Base-by-base conservation (phyloP, 2,329 filamentous ascomycete genomes). In the Fusarium bulbicola region DNA sequence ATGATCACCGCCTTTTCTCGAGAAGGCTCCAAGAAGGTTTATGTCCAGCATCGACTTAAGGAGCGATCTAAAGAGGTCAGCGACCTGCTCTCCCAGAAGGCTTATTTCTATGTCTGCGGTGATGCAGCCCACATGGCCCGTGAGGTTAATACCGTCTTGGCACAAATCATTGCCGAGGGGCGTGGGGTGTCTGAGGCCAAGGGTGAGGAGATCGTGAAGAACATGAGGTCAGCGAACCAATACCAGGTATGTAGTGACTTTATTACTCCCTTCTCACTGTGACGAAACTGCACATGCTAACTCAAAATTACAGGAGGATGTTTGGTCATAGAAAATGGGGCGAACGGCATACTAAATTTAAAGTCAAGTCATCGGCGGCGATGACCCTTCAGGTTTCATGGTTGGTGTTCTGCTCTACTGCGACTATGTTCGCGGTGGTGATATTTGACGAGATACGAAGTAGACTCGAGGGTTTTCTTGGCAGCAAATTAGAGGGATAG, bases 91-190 rank as follows among this genome's bases (percentile, higher is more conserved):
- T 87, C 92, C 75, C 87, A 95, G 82, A 93, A 95, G 82, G 96
- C 94, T 10, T 98, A 96, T 84, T 95, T 99, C 82, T 99, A 99
- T 82, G 95, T 99, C 66, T 99, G 97, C 79, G 96, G 96, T 84
- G 96, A 99, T 81, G 97, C 97, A 2, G 93, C 96, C 63, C 95
- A 97, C 85, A 98, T 98, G 95, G 95, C 95, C 52, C 92, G 95
- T 65, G 95, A 97, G 81, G 95, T 98, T 79, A 98, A 97, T 81
- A 87, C 92, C 30, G 90, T 94, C n/a, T 87, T 99, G 47, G 92
- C 88, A 32, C 92, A 97, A 81, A 97, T 98, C 79, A 92, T 99
- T 76, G 88, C 95, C 32, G 91, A 95, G 80, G 89, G 97, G 82
- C 90, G 96, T 60, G 92, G 92, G 57, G 88, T 98, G 66, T 87